phyloP scores from a whole-genome alignment of 805 yeast genomes.

The Cyberlindnera nakhonratchasimensis region DNA sequence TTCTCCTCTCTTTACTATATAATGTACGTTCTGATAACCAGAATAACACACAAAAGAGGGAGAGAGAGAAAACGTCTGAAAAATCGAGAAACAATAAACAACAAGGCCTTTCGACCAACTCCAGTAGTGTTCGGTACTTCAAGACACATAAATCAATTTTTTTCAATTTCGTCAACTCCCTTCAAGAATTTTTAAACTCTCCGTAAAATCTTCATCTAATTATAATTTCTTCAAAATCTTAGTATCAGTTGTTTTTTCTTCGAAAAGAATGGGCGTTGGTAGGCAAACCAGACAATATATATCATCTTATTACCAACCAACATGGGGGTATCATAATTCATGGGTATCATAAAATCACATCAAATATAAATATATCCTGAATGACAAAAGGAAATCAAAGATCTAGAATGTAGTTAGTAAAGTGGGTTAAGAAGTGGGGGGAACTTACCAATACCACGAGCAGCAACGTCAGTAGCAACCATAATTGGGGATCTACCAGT shows the following conservation, averaged over 20 bases:
- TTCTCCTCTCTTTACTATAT: no score
- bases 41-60: no score
- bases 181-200: background rate
- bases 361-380: no score
- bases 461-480: conserved; percentile 99
- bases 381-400: conserved; percentile 17
- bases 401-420: conserved; percentile 21
- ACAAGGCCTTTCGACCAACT: background rate
- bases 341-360: background rate
- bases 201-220: background rate
- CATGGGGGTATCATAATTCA: background rate
- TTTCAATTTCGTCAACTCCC: background rate
- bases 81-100: no score
- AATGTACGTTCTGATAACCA: no score
- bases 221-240: background rate
- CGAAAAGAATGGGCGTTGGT: background rate
- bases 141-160: background rate
- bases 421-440: conserved; percentile 10
- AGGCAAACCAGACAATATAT: background rate
- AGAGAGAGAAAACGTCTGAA: no score
- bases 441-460: conserved; percentile 98
- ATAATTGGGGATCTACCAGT: conserved; percentile 89
- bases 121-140: background rate
- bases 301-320: background rate
- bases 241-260: background rate